Percentiles rank a stretch among this genome's conserved stretches.
Conservation (phyloP, 176 grass and related monocot genomes). For the Cenchrus fungigraminus region DNA sequence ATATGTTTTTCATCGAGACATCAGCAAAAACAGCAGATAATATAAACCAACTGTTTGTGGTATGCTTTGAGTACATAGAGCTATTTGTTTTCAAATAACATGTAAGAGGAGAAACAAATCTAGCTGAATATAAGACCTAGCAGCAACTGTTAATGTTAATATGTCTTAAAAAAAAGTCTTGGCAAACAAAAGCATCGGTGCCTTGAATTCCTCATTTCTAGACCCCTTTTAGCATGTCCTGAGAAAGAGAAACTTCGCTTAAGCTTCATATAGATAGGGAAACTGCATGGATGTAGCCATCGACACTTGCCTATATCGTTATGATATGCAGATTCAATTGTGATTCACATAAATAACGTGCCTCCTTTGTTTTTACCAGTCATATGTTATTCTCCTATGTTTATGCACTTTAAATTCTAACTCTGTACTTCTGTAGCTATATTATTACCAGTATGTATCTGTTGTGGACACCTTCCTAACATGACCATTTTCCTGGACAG, state of each 20-base stretch:
- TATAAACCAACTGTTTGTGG: constrained; percentile 97
- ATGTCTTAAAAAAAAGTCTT: background rate
- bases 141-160: background rate
- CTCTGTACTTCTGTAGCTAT: background rate
- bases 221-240: background rate
- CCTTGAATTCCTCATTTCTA: background rate
- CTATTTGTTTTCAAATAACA: background rate
- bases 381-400: background rate
- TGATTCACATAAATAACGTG: background rate
- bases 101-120: background rate
- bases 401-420: background rate
- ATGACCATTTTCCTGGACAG: constrained; percentile 18
- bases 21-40: constrained; percentile 97
- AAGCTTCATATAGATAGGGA: background rate
- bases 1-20: constrained; percentile 96
- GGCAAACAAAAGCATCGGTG: background rate
- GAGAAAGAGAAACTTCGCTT: background rate
- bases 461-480: background rate
- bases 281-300: background rate
- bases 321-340: background rate
- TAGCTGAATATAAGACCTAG: background rate
- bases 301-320: background rate
- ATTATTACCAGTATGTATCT: background rate
- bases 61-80: constrained; percentile 43
- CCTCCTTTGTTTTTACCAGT: background rate